Conservation (phyloP, 2,329 filamentous ascomycete genomes). For the Neonectria magnoliae region DNA sequence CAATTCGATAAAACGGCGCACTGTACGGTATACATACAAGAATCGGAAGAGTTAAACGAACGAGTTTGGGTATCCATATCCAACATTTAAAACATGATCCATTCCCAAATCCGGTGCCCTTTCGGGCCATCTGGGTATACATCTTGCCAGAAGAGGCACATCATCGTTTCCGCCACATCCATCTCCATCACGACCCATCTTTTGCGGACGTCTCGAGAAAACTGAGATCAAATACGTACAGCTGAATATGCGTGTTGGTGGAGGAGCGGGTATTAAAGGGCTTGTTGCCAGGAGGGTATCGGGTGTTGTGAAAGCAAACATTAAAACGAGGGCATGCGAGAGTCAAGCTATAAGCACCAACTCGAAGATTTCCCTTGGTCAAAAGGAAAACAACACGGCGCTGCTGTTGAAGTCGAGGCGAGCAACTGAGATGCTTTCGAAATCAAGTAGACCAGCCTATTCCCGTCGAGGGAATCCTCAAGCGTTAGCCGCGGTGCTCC, state of each 20-base stretch:
- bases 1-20: not conserved
- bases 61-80: constrained; percentile 36
- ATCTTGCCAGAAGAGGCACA: constrained; percentile 3
- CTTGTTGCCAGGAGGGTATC: constrained; percentile 14
- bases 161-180: constrained; percentile 14
- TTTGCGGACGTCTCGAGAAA: not conserved
- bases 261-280: constrained; percentile 3
- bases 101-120: constrained; percentile 17
- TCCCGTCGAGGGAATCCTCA: constrained; percentile 39
- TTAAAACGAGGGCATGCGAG: constrained; percentile 6
- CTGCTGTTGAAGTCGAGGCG: constrained; percentile 34
- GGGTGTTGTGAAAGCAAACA: constrained; percentile 14
- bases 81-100: not conserved
- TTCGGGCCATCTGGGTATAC: constrained; percentile 35
- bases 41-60: constrained; percentile 21
- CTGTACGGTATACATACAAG: constrained; percentile 1
- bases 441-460: constrained; percentile 52
- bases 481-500: constrained; percentile 42
- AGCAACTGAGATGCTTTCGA: constrained; percentile 34
- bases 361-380: constrained; percentile 14
- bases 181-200: constrained; percentile 3
- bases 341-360: constrained; percentile 1
- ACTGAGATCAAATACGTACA: constrained; percentile 9
- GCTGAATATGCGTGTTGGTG: not conserved
- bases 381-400: constrained; percentile 11